phyloP scores from a whole-genome alignment of 2,329 filamentous ascomycete species.

The Scortechinia acanthostroma region DNA sequence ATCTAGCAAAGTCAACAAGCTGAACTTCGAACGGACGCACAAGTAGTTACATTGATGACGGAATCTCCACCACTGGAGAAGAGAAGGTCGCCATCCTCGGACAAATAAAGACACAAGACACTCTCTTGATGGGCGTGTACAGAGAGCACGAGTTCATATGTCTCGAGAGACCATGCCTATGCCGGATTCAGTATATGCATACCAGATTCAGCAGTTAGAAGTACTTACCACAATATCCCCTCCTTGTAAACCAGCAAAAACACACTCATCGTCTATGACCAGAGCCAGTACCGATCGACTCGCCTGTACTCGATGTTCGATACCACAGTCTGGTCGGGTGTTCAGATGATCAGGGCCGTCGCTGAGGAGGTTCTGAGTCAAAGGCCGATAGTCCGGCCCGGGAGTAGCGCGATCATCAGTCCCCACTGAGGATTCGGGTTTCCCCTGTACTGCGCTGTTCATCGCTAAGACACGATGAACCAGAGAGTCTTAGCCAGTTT shows the following conservation, averaged over 20 bases:
- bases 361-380: not conserved
- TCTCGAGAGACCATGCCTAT: constrained; percentile 83
- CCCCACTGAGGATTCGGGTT: too few species aligned
- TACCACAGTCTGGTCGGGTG: not conserved
- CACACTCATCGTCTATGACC: constrained; percentile 29
- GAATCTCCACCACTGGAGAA: constrained; percentile 92
- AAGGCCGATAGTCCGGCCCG: too few species aligned
- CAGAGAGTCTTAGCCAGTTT: too few species aligned
- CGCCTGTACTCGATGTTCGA: not conserved
- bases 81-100: constrained; percentile 62
- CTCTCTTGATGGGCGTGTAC: constrained; percentile 88
- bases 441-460: too few species aligned
- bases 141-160: constrained; percentile 71
- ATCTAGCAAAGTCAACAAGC: too few species aligned
- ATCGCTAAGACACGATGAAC: too few species aligned
- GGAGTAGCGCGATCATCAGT: too few species aligned
- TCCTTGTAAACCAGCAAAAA: constrained; percentile 88
- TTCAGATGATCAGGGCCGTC: not conserved
- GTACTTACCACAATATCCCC: constrained; percentile 90
- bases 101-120: constrained; percentile 78
- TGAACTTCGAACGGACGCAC: too few species aligned
- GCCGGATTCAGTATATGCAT: too few species aligned
- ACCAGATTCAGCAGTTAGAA: too few species aligned
- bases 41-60: constrained; percentile 78
- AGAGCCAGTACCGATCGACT: not conserved